Evolutionary conservation across 805 yeast species (phyloP).

Genomic region (Myxozyma melibiosi): DNA sequence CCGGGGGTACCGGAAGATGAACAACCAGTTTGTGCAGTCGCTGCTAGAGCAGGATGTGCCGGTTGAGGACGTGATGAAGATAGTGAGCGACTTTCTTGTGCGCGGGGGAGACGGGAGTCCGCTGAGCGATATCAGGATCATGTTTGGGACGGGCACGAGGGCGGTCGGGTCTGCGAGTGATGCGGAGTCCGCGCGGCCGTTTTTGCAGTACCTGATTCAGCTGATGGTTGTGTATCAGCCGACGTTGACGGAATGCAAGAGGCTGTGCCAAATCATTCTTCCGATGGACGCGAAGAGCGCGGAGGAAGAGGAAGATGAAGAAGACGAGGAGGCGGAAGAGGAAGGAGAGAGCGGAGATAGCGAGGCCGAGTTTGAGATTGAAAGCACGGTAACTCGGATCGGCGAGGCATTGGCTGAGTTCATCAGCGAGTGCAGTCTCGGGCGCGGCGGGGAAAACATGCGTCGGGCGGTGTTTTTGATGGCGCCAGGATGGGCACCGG

Average conservation of each 20-base stretch:
- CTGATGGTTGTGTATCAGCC: conserved; percentile 3
- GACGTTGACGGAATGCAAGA: not conserved
- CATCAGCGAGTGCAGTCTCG: not conserved
- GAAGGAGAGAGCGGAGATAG: too few species aligned
- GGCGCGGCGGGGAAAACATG: conserved; percentile 9
- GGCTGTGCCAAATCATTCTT: not conserved
- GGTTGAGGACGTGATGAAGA: conserved; percentile 2
- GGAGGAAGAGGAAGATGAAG: not conserved
- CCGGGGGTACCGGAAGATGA: conserved; percentile 1
- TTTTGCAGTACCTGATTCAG: not conserved
- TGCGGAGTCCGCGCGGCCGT: conserved; percentile 1
- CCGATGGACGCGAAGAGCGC: not conserved
- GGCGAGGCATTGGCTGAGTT: conserved; percentile 17
- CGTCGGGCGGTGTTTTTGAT: not conserved
- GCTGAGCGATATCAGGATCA: not conserved
- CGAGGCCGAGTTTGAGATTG: conserved; percentile 6
- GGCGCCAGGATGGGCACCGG: conserved; percentile 20
- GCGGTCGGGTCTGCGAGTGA: not conserved
- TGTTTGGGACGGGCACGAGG: conserved; percentile 9
- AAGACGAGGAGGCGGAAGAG: not conserved
- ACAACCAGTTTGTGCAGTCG: conserved; percentile 1
- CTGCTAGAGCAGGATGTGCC: conserved; percentile 12
- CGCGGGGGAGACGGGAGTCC: not conserved
- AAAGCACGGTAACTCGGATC: not conserved
- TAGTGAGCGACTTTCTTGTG: conserved; percentile 1